Conservation (phyloP, 768 basidiomycete genomes). For the Xerocomellus amylosporus region DNA sequence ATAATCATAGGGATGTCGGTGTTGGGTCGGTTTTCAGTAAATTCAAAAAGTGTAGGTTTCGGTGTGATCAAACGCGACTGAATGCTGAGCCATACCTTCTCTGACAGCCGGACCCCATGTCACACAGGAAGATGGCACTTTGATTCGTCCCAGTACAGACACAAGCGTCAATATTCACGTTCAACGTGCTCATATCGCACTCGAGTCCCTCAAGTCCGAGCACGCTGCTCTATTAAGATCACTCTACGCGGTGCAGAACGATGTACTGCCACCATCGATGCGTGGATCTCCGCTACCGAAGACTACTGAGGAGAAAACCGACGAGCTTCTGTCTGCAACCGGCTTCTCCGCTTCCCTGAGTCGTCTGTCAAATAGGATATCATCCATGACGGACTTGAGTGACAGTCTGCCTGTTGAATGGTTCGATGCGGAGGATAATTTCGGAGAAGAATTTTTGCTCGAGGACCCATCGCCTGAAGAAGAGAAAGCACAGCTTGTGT, state of each 20-base stretch:
- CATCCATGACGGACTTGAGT: slow-evolving; percentile 47
- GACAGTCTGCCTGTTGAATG: slow-evolving; percentile 57
- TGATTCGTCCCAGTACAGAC: slow-evolving; percentile 19
- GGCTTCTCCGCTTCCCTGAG: slow-evolving; percentile 29
- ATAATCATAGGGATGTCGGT: slow-evolving; percentile 31
- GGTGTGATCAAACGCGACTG: background rate
- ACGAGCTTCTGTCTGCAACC: slow-evolving; percentile 23
- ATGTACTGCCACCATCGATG: slow-evolving; percentile 21
- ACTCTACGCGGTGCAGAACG: slow-evolving; percentile 36
- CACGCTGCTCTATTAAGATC: slow-evolving; percentile 51
- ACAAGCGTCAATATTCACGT: slow-evolving; percentile 23
- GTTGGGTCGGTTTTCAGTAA: slow-evolving; percentile 47
- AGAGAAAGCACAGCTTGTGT: slow-evolving; percentile 37
- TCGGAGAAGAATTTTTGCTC: slow-evolving; percentile 59
- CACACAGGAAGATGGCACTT: slow-evolving; percentile 29
- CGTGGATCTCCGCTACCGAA: slow-evolving; percentile 39
- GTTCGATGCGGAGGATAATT: slow-evolving; percentile 67
- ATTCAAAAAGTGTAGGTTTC: slow-evolving; percentile 56
- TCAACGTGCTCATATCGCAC: slow-evolving; percentile 45
- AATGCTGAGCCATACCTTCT: slow-evolving; percentile 1
- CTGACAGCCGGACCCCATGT: slow-evolving; percentile 19
- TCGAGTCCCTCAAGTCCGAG: slow-evolving; percentile 58
- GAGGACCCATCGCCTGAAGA: slow-evolving; percentile 43
- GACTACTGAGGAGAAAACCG: slow-evolving; percentile 49
- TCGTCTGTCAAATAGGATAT: slow-evolving; percentile 42